A percentile compares a stretch with the other conserved stretches of the same genome.
These are phyloP conservation scores for Alloteropsis angusta DNA, from an alignment of 202 grass and related monocot genomes.

Conservation along the genomic window DNA sequence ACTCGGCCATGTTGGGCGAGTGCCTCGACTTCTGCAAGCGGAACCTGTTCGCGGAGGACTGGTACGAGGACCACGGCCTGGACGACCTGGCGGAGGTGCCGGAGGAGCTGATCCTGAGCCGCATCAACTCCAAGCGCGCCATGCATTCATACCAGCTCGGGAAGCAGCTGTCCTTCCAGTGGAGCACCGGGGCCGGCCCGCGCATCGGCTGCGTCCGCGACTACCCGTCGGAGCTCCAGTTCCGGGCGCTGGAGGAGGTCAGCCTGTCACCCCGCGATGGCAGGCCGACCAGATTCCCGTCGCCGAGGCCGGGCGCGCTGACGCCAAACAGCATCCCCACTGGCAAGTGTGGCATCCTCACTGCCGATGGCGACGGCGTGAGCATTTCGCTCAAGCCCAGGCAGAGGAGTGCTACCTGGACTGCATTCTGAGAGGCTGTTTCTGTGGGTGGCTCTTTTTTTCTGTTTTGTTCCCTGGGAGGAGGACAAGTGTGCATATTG, in stretches of 20 bases:
- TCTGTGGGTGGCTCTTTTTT: neutral
- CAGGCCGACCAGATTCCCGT: slow-evolving; percentile 18
- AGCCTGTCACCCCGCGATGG: slow-evolving; percentile 46
- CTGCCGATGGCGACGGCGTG: neutral
- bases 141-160: slow-evolving; percentile 68
- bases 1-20: slow-evolving; percentile 7
- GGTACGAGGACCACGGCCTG: slow-evolving; percentile 11
- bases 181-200: slow-evolving; percentile 69
- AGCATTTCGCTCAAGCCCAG: slow-evolving; percentile 15
- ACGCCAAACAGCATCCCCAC: slow-evolving; percentile 21
- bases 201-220: slow-evolving; percentile 73
- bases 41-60: slow-evolving; percentile 46
- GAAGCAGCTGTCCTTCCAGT: slow-evolving; percentile 57
- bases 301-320: slow-evolving; percentile 4
- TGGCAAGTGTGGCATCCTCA: neutral
- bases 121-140: slow-evolving; percentile 66
- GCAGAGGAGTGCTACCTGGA: slow-evolving; percentile 34
- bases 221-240: slow-evolving; percentile 66
- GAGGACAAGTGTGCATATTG: neutral
- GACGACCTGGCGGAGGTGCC: slow-evolving; percentile 31
- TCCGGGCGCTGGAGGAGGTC: slow-evolving; percentile 55
- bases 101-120: slow-evolving; percentile 48
- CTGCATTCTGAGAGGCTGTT: slow-evolving; percentile 10
- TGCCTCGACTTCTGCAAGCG: slow-evolving; percentile 43
- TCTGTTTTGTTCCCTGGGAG: neutral